Evolutionary conservation across 768 basidiomycete genomes (phyloP), one percentile per base, ranked within the genome.

Genomic region (Ramaria sp.): DNA sequence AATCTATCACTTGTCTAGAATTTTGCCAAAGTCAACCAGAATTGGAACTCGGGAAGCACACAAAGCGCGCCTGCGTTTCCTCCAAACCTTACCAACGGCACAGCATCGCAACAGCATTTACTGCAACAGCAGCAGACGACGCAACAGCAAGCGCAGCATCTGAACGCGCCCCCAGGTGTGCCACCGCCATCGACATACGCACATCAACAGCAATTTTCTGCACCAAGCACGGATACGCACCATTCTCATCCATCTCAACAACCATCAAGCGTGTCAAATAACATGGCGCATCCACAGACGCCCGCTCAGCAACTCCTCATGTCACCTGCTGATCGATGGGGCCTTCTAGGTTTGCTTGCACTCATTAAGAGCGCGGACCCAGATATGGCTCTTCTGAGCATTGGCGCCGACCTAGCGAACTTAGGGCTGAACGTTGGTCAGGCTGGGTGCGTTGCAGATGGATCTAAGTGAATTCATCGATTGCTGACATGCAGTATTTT

Each of bases 261-360:
- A 61, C 7, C 43, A 17, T 22, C 51, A 15, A 12, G 30, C 12
- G 33, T 43, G 20, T 20, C 58, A 37, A 57, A 58, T 47, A 22
- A 46, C 31, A 60, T 78, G 79, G 69, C 65, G 39, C 63, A 70
- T 59, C 86, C 90, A 59, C 87, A 90, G 68, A 91, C 90, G 45
- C 92, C 94, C 1, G 91, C 91, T 46, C 90, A 96, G 68, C 94
- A 98, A 71, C 82, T 98, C 15, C 78, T 96, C 42, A 82, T 89
- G 62, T 88, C 85, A 60, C 91, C 94, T 1, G 94, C 94, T 41
- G 94, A 98, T 70, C 80, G 91, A 66, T 98, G 93, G 92, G 94
- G 94, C 3, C 75, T 98, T 15, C 67, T 93, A 48, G 91, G 88
- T 15, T 72, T 98, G 54, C 73, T 98, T 57, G 83, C 87, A 47